These are phyloP conservation scores for Microcos paniculata DNA, from an alignment of 345 rosid genomes.

Conservation along the genomic window DNA sequence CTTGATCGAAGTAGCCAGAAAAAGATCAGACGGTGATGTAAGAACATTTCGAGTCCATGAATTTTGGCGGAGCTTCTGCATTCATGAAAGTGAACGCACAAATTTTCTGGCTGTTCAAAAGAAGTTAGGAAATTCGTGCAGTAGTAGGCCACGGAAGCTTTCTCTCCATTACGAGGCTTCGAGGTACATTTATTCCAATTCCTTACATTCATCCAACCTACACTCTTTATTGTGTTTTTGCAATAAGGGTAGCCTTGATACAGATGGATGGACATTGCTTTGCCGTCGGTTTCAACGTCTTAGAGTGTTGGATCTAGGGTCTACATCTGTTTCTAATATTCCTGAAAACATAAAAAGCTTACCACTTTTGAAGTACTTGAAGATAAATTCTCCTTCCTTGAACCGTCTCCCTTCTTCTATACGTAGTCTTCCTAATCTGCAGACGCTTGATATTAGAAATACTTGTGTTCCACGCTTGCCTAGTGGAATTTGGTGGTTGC, in stretches of 20 bases:
- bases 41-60: constrained; percentile 6
- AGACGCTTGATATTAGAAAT: neutral
- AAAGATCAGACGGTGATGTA: neutral
- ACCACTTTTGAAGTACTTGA: constrained; percentile 6
- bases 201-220: neutral
- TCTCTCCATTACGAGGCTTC: neutral
- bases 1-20: neutral
- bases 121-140: neutral
- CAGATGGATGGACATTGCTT: neutral
- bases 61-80: neutral
- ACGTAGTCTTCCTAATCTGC: neutral
- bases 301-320: neutral
- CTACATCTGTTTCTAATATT: neutral
- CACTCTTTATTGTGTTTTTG: neutral
- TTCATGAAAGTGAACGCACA: neutral
- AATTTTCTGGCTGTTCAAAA: neutral
- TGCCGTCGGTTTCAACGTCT: neutral
- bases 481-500: neutral
- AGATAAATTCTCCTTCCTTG: neutral
- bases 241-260: neutral
- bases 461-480: neutral
- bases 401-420: neutral
- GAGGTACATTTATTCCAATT: neutral
- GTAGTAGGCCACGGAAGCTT: neutral
- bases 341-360: neutral